Conservation (phyloP, 805 yeast genomes). For the Groenewaldozyma tartarivorans region DNA sequence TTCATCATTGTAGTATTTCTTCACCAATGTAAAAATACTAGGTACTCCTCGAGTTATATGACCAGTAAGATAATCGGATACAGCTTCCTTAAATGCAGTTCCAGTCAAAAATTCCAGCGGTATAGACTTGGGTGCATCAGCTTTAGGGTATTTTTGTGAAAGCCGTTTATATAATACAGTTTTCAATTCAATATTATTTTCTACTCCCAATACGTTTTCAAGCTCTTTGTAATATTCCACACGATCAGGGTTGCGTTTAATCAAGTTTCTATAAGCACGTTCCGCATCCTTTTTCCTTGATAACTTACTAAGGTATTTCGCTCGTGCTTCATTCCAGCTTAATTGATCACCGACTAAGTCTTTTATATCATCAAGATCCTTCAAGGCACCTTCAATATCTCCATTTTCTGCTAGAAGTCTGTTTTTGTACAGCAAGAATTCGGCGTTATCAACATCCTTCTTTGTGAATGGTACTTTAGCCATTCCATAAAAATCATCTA, state of each 20-base stretch:
- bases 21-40: conserved; percentile 76
- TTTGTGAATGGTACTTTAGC: conserved; percentile 55
- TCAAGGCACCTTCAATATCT: conserved; percentile 53
- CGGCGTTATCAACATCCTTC: conserved; percentile 61
- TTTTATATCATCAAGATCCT: conserved; percentile 45
- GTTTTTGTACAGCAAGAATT: conserved; percentile 66
- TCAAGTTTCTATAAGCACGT: conserved; percentile 51
- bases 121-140: conserved; percentile 69
- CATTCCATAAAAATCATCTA: conserved; percentile 65
- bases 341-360: conserved; percentile 48
- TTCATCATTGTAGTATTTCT: conserved; percentile 56
- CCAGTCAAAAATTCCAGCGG: conserved; percentile 45
- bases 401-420: conserved; percentile 55
- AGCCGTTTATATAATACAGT: conserved; percentile 56
- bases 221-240: conserved; percentile 52
- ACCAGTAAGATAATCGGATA: conserved; percentile 43
- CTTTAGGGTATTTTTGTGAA: conserved; percentile 63
- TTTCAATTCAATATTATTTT: conserved; percentile 36
- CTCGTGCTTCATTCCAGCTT: conserved; percentile 57
- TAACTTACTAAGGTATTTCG: conserved; percentile 49
- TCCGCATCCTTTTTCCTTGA: conserved; percentile 58
- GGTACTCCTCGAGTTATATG: conserved; percentile 80
- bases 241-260: conserved; percentile 82
- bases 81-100: conserved; percentile 36
- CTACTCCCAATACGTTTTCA: conserved; percentile 54